Evolutionary conservation across 2,329 filamentous ascomycete genomes (phyloP).

Genomic region (Pyrenophora graminea): DNA sequence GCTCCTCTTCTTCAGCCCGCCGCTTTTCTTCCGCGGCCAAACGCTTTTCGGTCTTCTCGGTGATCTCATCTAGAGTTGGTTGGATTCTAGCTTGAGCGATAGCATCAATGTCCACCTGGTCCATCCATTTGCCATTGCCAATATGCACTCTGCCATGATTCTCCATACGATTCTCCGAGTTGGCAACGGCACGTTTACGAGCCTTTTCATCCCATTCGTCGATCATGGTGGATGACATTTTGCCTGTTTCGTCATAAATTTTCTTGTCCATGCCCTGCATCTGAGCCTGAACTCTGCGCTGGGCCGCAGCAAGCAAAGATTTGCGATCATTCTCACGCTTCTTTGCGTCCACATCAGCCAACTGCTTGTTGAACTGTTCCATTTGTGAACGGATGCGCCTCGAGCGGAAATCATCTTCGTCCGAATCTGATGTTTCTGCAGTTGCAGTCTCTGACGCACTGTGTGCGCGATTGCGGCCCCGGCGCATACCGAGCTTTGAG

Average conservation of each 20-base stretch:
- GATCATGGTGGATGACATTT: conserved; percentile 68
- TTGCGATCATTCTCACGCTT: conserved; percentile 78
- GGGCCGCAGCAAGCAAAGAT: conserved; percentile 74
- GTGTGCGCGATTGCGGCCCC: conserved; percentile 63
- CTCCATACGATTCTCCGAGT: conserved; percentile 63
- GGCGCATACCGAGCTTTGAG: conserved; percentile 56
- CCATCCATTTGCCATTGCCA: conserved; percentile 79
- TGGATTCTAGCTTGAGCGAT: conserved; percentile 78
- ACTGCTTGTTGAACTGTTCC: conserved; percentile 71
- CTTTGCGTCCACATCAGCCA: conserved; percentile 71
- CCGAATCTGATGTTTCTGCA: conserved; percentile 33
- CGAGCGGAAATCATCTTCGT: conserved; percentile 68
- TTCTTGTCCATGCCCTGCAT: conserved; percentile 82
- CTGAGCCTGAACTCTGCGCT: conserved; percentile 80
- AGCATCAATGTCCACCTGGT: conserved; percentile 75
- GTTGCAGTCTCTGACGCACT: conserved; percentile 63
- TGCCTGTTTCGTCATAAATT: conserved; percentile 76
- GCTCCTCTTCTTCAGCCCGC: conserved; percentile 65
- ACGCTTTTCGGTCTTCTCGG: conserved; percentile 74
- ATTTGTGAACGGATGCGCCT: conserved; percentile 77
- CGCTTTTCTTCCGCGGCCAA: conserved; percentile 70
- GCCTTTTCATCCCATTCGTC: conserved; percentile 82
- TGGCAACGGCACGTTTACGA: conserved; percentile 67
- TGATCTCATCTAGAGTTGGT: conserved; percentile 83
- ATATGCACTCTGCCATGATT: conserved; percentile 67